These are phyloP conservation scores for Colletotrichum melonis DNA, from an alignment of 2,329 filamentous ascomycete species.

Conservation along the genomic window DNA sequence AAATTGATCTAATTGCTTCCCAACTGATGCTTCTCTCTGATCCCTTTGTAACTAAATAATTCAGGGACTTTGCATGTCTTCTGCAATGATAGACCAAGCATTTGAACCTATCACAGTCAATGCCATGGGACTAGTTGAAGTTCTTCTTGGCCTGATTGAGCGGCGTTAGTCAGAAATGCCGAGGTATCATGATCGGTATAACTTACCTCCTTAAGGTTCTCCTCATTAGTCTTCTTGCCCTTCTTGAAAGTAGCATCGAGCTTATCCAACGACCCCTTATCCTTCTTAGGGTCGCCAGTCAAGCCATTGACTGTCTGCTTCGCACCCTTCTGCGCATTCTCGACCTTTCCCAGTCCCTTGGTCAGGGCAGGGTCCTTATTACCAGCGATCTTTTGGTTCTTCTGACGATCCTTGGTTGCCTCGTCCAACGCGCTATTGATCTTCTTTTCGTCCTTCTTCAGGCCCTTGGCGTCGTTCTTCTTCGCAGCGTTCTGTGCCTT, in stretches of 20 bases:
- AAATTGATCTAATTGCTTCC: no score
- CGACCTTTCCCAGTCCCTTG: constrained; percentile 22
- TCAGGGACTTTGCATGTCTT: no score
- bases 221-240: constrained; percentile 21
- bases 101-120: no score
- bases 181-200: not conserved
- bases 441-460: constrained; percentile 24
- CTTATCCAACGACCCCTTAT: not conserved
- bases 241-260: constrained; percentile 20
- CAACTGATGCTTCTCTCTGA: no score
- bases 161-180: not conserved
- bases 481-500: constrained; percentile 7
- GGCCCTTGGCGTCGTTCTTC: constrained; percentile 5
- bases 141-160: constrained; percentile 23
- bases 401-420: constrained; percentile 20
- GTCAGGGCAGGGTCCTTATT: constrained; percentile 13
- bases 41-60: no score
- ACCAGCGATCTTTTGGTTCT: constrained; percentile 27
- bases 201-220: constrained; percentile 24
- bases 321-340: constrained; percentile 18
- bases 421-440: constrained; percentile 15
- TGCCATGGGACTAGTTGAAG: constrained; percentile 6
- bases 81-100: no score
- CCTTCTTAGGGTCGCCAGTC: constrained; percentile 25
- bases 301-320: constrained; percentile 19